These are phyloP conservation scores for Bruguiera parviflora DNA, from an alignment of 345 rosid genomes.

Conservation along the genomic window DNA sequence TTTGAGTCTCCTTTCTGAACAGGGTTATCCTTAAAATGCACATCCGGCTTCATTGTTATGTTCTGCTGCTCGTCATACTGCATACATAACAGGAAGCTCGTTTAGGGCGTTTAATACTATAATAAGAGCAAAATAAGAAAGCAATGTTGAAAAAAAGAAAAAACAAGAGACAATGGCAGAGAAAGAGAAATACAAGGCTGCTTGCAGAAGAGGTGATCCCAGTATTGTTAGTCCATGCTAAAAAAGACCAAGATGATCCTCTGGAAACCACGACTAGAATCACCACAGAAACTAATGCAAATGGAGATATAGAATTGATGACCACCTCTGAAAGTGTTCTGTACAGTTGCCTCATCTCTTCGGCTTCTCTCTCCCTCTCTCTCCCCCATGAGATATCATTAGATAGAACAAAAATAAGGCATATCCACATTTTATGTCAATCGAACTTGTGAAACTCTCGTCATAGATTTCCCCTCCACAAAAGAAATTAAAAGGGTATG, in stretches of 20 bases:
- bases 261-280: constrained; percentile 9
- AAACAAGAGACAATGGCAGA: neutral
- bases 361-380: neutral
- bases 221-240: neutral
- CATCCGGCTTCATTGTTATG: neutral
- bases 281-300: constrained; percentile 9
- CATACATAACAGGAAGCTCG: neutral
- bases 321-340: constrained; percentile 6
- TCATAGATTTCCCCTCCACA: too few species aligned
- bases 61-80: neutral
- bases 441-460: too few species aligned
- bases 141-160: neutral
- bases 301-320: constrained; percentile 8
- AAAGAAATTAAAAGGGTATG: too few species aligned
- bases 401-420: neutral
- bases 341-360: constrained; percentile 16
- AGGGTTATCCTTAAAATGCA: neutral
- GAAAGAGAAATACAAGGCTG: neutral
- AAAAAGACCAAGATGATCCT: constrained; percentile 12
- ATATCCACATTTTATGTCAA: neutral
- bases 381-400: neutral
- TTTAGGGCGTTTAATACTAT: neutral
- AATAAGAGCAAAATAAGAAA: neutral
- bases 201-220: neutral
- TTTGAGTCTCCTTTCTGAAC: constrained; percentile 20